Conservation (phyloP, 1,139 yeast species). For the Nakaseomyces delphensis region DNA sequence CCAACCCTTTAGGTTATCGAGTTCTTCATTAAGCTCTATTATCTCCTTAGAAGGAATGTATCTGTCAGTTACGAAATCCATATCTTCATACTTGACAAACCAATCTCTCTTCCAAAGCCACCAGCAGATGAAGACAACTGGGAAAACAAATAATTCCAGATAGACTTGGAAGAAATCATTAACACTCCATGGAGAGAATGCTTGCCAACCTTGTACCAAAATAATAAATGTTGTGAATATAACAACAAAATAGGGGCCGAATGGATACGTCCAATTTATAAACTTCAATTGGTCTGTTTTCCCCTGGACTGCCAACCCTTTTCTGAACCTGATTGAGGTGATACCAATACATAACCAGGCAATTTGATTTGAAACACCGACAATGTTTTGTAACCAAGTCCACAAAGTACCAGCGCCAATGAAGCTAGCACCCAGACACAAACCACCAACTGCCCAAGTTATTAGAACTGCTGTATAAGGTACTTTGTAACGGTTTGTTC, state of each 20-base stretch:
- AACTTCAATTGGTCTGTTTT: constrained; percentile 32
- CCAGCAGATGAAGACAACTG: constrained; percentile 44
- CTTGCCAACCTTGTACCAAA: constrained; percentile 55
- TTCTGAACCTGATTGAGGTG: constrained; percentile 45
- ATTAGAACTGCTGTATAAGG: constrained; percentile 38
- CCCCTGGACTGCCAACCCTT: constrained; percentile 39
- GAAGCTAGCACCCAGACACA: constrained; percentile 34
- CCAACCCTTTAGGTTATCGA: constrained; percentile 41
- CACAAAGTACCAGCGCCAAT: constrained; percentile 33
- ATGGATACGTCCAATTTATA: constrained; percentile 51
- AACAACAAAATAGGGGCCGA: constrained; percentile 51
- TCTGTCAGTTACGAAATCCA: constrained; percentile 57
- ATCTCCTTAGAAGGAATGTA: constrained; percentile 48
- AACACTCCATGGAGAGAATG: constrained; percentile 49
- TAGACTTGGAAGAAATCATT: constrained; percentile 45
- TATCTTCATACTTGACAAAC: constrained; percentile 42
- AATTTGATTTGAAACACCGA: constrained; percentile 35
- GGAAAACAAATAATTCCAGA: constrained; percentile 41
- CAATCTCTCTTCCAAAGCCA: constrained; percentile 40
- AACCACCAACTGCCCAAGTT: constrained; percentile 34
- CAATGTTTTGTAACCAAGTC: constrained; percentile 35
- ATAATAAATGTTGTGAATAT: constrained; percentile 41
- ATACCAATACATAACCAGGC: constrained; percentile 36
- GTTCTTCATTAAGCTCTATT: constrained; percentile 34
- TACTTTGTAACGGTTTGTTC: constrained; percentile 38